Evolutionary conservation across 345 rosid species (phyloP).

Genomic region (Bretschneidera sinensis): DNA sequence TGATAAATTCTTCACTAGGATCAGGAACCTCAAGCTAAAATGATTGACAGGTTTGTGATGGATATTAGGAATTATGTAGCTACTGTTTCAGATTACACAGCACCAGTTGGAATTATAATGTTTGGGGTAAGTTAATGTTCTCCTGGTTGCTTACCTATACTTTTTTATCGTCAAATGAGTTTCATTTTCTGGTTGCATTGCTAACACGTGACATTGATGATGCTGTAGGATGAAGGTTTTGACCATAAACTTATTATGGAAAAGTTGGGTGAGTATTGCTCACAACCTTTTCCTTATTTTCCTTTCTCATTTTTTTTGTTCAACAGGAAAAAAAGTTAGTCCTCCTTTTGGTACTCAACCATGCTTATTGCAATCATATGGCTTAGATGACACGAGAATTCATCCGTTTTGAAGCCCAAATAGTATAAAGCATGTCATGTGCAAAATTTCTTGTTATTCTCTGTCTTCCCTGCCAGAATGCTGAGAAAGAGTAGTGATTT

Average conservation of each 20-base stretch:
- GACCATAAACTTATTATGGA: constrained; percentile 46
- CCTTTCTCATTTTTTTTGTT: neutral
- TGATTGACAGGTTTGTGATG: constrained; percentile 52
- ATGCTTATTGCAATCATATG: neutral
- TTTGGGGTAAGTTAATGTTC: constrained; percentile 51
- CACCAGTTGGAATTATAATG: constrained; percentile 66
- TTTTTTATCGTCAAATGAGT: constrained; percentile 8
- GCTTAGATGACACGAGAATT: neutral
- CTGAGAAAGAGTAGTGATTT: too few species aligned
- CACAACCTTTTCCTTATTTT: neutral
- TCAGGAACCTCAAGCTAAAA: constrained; percentile 33
- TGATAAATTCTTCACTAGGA: neutral
- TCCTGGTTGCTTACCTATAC: constrained; percentile 2
- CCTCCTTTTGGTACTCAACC: neutral
- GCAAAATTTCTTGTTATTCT: too few species aligned
- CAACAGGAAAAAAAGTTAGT: neutral
- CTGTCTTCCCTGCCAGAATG: too few species aligned
- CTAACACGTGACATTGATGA: constrained; percentile 9
- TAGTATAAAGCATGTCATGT: too few species aligned
- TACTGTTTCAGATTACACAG: constrained; percentile 46
- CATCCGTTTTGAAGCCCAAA: too few species aligned
- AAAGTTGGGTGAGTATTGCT: constrained; percentile 54
- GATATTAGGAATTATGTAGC: constrained; percentile 46
- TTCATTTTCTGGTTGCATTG: constrained; percentile 7
- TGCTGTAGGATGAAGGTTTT: constrained; percentile 35